These are phyloP conservation scores for Beauveria caledonica DNA, from an alignment of 2,329 filamentous ascomycete genomes.

Conservation along the genomic window DNA sequence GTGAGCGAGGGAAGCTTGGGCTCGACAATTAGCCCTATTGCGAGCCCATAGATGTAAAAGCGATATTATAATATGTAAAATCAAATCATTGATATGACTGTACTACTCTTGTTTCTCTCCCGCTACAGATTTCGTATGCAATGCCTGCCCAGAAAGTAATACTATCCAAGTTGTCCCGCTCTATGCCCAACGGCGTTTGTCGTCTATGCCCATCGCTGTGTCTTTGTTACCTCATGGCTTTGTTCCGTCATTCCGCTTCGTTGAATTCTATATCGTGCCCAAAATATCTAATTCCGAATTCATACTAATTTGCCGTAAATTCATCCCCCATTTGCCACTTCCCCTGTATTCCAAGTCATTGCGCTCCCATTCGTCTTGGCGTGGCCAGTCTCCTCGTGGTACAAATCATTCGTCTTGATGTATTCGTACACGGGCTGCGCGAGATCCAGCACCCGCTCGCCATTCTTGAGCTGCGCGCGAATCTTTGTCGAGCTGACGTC, in stretches of 20 bases:
- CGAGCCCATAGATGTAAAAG: slow-evolving; percentile 9
- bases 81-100: not conserved
- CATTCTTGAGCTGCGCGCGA: slow-evolving; percentile 63
- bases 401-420: slow-evolving; percentile 56
- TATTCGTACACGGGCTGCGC: slow-evolving; percentile 64
- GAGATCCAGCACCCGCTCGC: slow-evolving; percentile 68
- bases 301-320: not conserved
- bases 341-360: slow-evolving; percentile 1
- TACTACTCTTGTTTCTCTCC: not conserved
- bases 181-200: not conserved
- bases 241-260: not conserved
- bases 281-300: not conserved
- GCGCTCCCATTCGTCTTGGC: slow-evolving; percentile 7
- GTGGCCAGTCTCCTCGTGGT: slow-evolving; percentile 26
- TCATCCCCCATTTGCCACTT: not conserved
- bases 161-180: not conserved
- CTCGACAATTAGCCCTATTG: slow-evolving; percentile 25
- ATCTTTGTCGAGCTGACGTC: slow-evolving; percentile 74
- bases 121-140: slow-evolving; percentile 1
- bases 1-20: slow-evolving; percentile 31
- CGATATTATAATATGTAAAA: not conserved
- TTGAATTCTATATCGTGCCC: not conserved
- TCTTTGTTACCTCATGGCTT: not conserved
- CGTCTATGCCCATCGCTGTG: not conserved
- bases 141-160: not conserved